phyloP scores from a whole-genome alignment of 768 basidiomycete species.

The Hemileccinum rubropunctum region DNA sequence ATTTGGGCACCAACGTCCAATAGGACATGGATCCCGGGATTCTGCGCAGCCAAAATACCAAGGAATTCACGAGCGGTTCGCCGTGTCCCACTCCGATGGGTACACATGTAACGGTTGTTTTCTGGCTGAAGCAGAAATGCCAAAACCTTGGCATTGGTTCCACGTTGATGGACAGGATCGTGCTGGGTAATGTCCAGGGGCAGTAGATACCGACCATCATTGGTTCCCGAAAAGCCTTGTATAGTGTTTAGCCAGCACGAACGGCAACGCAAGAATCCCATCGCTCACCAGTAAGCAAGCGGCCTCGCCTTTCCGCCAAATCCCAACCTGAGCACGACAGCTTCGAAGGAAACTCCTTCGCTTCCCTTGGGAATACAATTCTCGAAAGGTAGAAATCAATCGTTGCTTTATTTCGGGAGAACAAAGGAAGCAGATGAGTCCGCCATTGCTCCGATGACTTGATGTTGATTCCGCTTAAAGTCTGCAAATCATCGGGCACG shows the following conservation, averaged over 20 bases:
- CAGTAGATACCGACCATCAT: conserved; percentile 38
- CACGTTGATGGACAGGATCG: conserved; percentile 28
- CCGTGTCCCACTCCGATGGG: conserved; percentile 12
- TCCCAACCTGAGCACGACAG: conserved; percentile 38
- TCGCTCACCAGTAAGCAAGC: conserved; percentile 15
- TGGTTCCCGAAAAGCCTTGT: conserved; percentile 40
- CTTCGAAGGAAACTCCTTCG: conserved; percentile 35
- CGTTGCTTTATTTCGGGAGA: conserved; percentile 27
- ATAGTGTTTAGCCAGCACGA: not conserved
- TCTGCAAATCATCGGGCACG: conserved; percentile 20
- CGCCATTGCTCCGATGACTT: conserved; percentile 29
- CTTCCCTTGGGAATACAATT: conserved; percentile 38
- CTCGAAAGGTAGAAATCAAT: conserved; percentile 38
- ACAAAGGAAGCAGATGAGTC: conserved; percentile 24
- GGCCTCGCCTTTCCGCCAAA: conserved; percentile 26
- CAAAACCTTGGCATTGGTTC: conserved; percentile 46
- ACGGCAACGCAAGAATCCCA: not conserved
- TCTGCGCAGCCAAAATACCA: conserved; percentile 31
- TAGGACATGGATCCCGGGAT: conserved; percentile 43
- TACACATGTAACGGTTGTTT: conserved; percentile 17
- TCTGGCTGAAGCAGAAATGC: conserved; percentile 29
- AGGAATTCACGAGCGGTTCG: conserved; percentile 22
- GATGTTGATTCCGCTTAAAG: conserved; percentile 23
- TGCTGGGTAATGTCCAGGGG: conserved; percentile 33
- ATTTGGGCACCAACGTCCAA: conserved; percentile 59